A percentile compares a stretch with the other conserved stretches of the same genome.
These are phyloP conservation scores for Mortierella sp. DNA, from an alignment of 371 early-diverging fungal species.

Conservation along the genomic window DNA sequence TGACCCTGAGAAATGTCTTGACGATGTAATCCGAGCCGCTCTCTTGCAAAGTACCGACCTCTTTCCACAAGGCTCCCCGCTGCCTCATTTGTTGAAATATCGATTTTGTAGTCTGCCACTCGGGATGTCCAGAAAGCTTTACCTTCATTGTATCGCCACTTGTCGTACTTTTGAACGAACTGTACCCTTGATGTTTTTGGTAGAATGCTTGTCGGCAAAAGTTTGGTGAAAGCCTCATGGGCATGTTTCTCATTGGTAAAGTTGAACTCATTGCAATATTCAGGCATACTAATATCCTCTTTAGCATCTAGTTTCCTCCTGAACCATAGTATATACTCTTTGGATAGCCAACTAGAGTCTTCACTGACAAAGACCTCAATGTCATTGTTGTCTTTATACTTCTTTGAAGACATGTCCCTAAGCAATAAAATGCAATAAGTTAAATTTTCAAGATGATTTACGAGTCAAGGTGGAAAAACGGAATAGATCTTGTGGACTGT, in stretches of 20 bases:
- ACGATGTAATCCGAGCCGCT: constrained; percentile 2
- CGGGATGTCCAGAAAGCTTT: constrained; percentile 10
- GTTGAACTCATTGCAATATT: constrained; percentile 15
- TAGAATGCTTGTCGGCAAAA: constrained; percentile 4
- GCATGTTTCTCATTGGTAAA: constrained; percentile 13
- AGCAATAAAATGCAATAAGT: too few relatives aligned
- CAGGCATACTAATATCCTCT: constrained; percentile 10
- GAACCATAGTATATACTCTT: constrained; percentile 3
- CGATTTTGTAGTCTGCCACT: constrained; percentile 15
- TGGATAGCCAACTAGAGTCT: too few relatives aligned
- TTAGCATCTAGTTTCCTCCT: background rate
- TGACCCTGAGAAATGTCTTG: constrained; percentile 1
- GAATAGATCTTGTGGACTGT: too few relatives aligned
- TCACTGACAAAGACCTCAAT: too few relatives aligned
- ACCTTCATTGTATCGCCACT: constrained; percentile 21
- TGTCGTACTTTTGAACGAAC: constrained; percentile 6
- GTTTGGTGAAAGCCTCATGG: constrained; percentile 14
- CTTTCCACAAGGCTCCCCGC: constrained; percentile 23
- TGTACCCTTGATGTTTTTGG: background rate
- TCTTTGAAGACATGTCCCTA: too few relatives aligned
- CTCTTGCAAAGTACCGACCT: constrained; percentile 10
- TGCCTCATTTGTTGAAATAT: constrained; percentile 14
- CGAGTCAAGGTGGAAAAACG: too few relatives aligned
- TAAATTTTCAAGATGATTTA: too few relatives aligned
- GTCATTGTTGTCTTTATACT: too few relatives aligned